Evolutionary conservation across 352 stramenopile species (phyloP), one percentile per base, ranked within the genome.

Genomic region (Globisporangium radiosum): DNA sequence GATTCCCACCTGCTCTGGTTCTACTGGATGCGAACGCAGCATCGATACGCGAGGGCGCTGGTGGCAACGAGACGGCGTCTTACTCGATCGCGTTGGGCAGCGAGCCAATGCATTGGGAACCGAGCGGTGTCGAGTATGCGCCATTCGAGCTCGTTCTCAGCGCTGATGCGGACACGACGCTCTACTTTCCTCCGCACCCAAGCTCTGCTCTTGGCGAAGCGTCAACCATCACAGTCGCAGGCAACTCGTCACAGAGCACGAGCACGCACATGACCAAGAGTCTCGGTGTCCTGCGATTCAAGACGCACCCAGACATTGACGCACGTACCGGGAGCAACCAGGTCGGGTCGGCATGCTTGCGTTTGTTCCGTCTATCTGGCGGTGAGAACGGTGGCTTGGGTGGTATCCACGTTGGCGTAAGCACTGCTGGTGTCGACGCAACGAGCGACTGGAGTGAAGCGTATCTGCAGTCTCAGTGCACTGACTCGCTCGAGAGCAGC

Each of bases 61-160:
- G 62, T n/a, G 60, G 61, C 56, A 65, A 63, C 13, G 63, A 62
- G 0, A 59, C 51, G 44, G 54, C 63, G 1, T 33, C 66, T 2
- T 89, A 91, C 54, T 54, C 64, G 2, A 4, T 89, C 19, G 43
- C 53, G 6, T 54, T 89, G 17, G 66, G 61, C 8, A 80, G 72
- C 33, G 78, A 88, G 52, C 81, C 78, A 0, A 82, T 89, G 66
- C 62, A 91, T 39, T 91, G 81, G 81, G 76, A 91, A 14, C 72
- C 73, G 0, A 7, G 49, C 36, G 65, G 45, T 49, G 56, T 25
- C 1, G 47, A 53, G 14, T 90, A 86, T 45, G 49, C 60, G 2
- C 74, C 76, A 14, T 69, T 73, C 42, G 57, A 80, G n/a, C 9
- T 81, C 8, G 56, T 59, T 9, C 47, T 87, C n/a, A 11, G 17